Evolutionary conservation across 2,329 filamentous ascomycete genomes (phyloP).

Genomic region (Penicillium crustosum): DNA sequence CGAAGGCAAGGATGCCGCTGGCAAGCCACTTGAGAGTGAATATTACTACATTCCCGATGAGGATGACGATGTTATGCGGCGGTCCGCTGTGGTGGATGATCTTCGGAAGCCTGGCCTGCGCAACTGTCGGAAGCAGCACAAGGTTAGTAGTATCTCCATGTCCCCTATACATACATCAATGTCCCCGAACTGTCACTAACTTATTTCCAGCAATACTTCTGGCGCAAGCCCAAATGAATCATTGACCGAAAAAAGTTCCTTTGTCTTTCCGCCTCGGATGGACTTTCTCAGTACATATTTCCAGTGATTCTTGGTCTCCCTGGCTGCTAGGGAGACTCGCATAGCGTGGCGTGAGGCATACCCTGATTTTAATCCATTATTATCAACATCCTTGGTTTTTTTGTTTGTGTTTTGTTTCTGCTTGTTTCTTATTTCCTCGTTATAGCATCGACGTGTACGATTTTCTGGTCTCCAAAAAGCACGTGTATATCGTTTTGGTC

Average conservation of each 20-base stretch:
- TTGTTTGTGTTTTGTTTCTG: constrained; percentile 22
- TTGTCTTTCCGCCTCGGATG: constrained; percentile 10
- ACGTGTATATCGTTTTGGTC: constrained; percentile 57
- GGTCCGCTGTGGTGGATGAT: constrained; percentile 79
- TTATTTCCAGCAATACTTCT: constrained; percentile 64
- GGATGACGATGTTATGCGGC: constrained; percentile 75
- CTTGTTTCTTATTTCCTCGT: constrained; percentile 11
- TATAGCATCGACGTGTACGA: constrained; percentile 16
- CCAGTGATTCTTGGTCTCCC: constrained; percentile 28
- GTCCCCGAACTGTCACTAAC: constrained; percentile 24
- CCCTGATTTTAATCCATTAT: constrained; percentile 34
- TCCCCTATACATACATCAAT: constrained; percentile 1
- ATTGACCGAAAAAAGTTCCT: constrained; percentile 5
- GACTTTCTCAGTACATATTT: constrained; percentile 39
- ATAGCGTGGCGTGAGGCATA: constrained; percentile 47
- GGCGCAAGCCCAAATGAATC: constrained; percentile 60
- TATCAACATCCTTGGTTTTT: constrained; percentile 26
- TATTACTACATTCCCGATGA: constrained; percentile 94
- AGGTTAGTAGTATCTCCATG: constrained; percentile 64
- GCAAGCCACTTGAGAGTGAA: constrained; percentile 89
- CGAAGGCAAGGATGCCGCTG: constrained; percentile 93
- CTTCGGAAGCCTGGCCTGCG: constrained; percentile 85
- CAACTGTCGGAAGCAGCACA: constrained; percentile 91
- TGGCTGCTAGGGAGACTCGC: constrained; percentile 32
- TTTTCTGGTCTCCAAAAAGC: constrained; percentile 4